Evolutionary conservation across 1,139 yeast genomes (phyloP).

Genomic region (Diutina ranongensis): DNA sequence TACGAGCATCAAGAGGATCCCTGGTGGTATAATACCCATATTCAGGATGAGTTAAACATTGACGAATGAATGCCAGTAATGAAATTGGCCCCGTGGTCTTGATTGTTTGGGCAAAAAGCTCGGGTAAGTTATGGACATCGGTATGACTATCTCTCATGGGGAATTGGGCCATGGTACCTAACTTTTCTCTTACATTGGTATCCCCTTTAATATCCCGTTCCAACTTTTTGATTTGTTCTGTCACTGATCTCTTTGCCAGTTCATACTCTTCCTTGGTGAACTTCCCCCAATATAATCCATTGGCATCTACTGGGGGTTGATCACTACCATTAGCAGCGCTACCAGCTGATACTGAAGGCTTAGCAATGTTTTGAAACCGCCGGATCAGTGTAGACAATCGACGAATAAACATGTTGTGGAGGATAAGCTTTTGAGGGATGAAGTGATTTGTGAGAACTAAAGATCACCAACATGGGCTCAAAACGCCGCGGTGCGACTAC

Average conservation of each 20-base stretch:
- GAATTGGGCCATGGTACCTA: slow-evolving; percentile 26
- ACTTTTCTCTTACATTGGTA: slow-evolving; percentile 23
- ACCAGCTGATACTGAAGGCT: too few relatives aligned
- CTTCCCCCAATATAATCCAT: slow-evolving; percentile 20
- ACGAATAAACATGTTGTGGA: not conserved
- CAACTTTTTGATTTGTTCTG: slow-evolving; percentile 22
- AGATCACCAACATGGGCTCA: not conserved
- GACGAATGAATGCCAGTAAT: slow-evolving; percentile 67
- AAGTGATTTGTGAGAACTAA: too few relatives aligned
- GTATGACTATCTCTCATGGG: slow-evolving; percentile 13
- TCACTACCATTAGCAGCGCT: too few relatives aligned
- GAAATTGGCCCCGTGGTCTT: slow-evolving; percentile 70
- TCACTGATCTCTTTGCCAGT: slow-evolving; percentile 24
- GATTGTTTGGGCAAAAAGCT: slow-evolving; percentile 41
- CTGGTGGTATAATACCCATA: slow-evolving; percentile 73
- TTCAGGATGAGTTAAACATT: slow-evolving; percentile 69
- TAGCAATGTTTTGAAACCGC: not conserved
- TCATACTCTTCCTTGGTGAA: slow-evolving; percentile 33
- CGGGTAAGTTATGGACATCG: slow-evolving; percentile 19
- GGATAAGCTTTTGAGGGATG: too few relatives aligned
- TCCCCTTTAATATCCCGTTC: slow-evolving; percentile 32
- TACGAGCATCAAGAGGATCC: slow-evolving; percentile 51
- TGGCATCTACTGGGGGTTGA: not conserved
- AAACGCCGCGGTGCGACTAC: not conserved
- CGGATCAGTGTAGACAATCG: slow-evolving; percentile 1